Conservation (phyloP, 2,329 filamentous ascomycete species). For the Stagonosporopsis tanaceti region DNA sequence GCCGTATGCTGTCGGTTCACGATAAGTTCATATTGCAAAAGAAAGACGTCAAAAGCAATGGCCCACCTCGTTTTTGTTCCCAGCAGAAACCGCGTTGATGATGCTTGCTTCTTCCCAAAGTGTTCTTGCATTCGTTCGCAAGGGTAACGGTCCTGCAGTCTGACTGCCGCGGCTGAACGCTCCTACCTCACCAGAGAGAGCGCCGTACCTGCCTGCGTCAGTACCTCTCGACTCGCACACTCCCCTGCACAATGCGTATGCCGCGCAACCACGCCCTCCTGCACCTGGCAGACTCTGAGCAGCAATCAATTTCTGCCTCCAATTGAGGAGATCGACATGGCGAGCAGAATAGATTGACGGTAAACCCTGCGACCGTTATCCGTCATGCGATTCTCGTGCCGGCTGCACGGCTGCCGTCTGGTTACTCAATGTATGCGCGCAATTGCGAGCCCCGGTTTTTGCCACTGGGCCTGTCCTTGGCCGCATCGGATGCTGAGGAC, state of each 20-base stretch:
- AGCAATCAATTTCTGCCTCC: background rate
- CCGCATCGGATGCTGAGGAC: background rate
- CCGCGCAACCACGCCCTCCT: constrained; percentile 11
- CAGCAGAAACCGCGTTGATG: background rate
- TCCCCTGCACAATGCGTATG: constrained; percentile 15
- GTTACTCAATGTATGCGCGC: constrained; percentile 12
- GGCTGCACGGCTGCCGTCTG: constrained; percentile 10
- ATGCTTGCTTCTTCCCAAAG: constrained; percentile 2
- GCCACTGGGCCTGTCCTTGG: background rate
- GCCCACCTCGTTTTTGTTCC: background rate
- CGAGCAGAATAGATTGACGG: constrained; percentile 6
- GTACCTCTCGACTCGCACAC: background rate
- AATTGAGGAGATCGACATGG: background rate
- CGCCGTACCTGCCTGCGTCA: constrained; percentile 2
- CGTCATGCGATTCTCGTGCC: constrained; percentile 12
- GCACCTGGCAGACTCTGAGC: background rate
- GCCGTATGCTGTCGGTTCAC: constrained; percentile 1
- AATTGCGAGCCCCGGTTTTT: constrained; percentile 4
- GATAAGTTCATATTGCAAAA: constrained; percentile 3
- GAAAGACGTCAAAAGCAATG: constrained; percentile 1
- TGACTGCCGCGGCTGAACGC: background rate
- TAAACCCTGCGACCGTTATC: constrained; percentile 14
- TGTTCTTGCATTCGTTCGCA: constrained; percentile 2
- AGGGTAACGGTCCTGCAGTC: background rate
- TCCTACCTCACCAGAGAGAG: background rate